A percentile compares a stretch with the other conserved stretches of the same genome.
These are phyloP conservation scores for Pyrus betulifolia DNA, from an alignment of 306 rosid species.

Conservation along the genomic window DNA sequence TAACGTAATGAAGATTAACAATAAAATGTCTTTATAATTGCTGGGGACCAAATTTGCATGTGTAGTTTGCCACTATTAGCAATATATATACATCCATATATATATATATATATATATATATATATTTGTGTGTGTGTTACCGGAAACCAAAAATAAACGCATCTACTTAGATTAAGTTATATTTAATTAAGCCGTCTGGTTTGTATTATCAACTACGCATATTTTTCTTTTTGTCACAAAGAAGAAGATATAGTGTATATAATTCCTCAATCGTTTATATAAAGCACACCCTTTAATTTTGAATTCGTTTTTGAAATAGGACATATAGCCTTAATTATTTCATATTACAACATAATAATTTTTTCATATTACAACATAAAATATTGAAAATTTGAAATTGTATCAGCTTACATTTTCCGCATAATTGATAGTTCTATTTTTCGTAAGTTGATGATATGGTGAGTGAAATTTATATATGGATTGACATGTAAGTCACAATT, in stretches of 20 bases:
- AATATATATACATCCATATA: not conserved
- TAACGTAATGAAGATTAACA: not conserved
- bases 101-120: not conserved
- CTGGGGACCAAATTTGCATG: constrained; percentile 5
- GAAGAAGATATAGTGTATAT: not conserved
- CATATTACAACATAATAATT: no score
- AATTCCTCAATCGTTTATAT: not conserved
- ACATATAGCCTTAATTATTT: no score
- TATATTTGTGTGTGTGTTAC: no score
- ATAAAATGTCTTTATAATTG: not conserved
- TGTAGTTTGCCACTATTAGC: not conserved
- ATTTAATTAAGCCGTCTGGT: not conserved
- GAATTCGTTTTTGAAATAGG: not conserved
- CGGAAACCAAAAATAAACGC: not conserved
- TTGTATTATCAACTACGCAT: not conserved
- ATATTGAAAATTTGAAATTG: not conserved
- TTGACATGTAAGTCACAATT: no score
- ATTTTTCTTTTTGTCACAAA: not conserved
- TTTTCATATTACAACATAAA: not conserved
- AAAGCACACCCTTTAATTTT: not conserved
- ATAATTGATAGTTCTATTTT: not conserved
- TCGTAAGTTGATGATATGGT: no score
- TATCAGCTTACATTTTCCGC: not conserved
- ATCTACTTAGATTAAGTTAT: not conserved
- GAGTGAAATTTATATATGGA: no score